Evolutionary conservation across 768 basidiomycete species (phyloP).

Genomic region (Collybia sp.): DNA sequence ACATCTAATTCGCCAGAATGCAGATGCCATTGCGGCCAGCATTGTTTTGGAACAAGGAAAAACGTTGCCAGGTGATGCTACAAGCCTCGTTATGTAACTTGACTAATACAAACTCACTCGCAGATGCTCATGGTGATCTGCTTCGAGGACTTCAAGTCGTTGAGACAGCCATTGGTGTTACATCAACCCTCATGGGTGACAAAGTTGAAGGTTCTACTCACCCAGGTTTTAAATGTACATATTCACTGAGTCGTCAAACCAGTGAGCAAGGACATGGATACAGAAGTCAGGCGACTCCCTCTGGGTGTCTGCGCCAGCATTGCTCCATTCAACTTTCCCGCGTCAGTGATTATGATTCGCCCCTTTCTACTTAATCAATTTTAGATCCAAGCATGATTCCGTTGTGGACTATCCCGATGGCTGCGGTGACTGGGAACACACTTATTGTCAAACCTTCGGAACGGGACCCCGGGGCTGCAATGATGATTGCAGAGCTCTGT

Average conservation of each 20-base stretch:
- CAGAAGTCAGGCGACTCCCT: conserved; percentile 77
- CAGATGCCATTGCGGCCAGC: conserved; percentile 79
- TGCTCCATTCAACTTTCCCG: conserved; percentile 89
- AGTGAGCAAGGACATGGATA: conserved; percentile 98
- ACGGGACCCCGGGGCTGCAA: conserved; percentile 93
- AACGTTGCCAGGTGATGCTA: conserved; percentile 66
- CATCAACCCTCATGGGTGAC: conserved; percentile 82
- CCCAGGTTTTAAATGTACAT: background rate
- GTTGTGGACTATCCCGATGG: conserved; percentile 92
- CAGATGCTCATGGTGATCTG: conserved; percentile 94
- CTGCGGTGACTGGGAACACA: conserved; percentile 87
- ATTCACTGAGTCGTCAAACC: background rate
- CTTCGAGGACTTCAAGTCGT: conserved; percentile 90
- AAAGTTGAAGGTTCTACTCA: conserved; percentile 74
- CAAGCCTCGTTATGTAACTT: background rate
- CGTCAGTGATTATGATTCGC: conserved; percentile 39
- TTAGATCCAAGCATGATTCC: conserved; percentile 79
- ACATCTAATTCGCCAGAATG: conserved; percentile 77
- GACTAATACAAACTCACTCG: background rate
- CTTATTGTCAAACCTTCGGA: conserved; percentile 95
- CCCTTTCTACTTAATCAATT: conserved; percentile 1
- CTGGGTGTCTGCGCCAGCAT: conserved; percentile 87
- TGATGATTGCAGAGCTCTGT: conserved; percentile 96
- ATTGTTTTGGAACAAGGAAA: conserved; percentile 97
- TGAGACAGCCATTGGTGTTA: conserved; percentile 75